These are phyloP conservation scores for Cercospora nicotianae DNA, from an alignment of 2,329 filamentous ascomycete species.

Conservation along the genomic window DNA sequence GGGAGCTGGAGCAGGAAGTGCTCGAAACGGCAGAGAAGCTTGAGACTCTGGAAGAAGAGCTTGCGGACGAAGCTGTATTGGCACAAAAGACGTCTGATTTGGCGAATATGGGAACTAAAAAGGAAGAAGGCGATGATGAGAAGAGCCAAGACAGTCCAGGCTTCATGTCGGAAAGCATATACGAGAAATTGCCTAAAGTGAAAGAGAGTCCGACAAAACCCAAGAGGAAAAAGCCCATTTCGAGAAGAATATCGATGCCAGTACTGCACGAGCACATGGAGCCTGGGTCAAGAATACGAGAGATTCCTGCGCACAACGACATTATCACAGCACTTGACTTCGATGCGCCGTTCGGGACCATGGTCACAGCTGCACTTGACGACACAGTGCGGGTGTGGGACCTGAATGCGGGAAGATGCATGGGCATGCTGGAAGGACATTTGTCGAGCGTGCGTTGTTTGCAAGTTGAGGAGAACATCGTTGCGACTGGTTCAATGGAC, in stretches of 20 bases:
- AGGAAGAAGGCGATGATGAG: slow-evolving; percentile 48
- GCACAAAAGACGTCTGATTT: slow-evolving; percentile 41
- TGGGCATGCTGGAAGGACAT: slow-evolving; percentile 88
- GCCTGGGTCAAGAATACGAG: slow-evolving; percentile 81
- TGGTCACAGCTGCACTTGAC: slow-evolving; percentile 89
- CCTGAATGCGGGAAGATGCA: slow-evolving; percentile 86
- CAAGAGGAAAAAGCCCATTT: slow-evolving; percentile 55
- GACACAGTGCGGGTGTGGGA: slow-evolving; percentile 97
- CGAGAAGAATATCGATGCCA: slow-evolving; percentile 81
- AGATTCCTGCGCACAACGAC: slow-evolving; percentile 86
- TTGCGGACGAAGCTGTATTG: slow-evolving; percentile 52
- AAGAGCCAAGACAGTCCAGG: slow-evolving; percentile 51
- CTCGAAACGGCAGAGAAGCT: slow-evolving; percentile 61
- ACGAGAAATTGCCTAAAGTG: slow-evolving; percentile 76
- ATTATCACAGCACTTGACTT: slow-evolving; percentile 89
- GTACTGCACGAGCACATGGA: slow-evolving; percentile 94
- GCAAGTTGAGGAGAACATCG: slow-evolving; percentile 92
- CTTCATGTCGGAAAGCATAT: slow-evolving; percentile 98
- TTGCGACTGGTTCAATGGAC: slow-evolving; percentile 92
- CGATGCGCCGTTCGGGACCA: slow-evolving; percentile 92
- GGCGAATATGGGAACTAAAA: slow-evolving; percentile 48
- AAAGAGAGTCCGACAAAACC: slow-evolving; percentile 47
- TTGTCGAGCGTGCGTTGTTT: slow-evolving; percentile 88
- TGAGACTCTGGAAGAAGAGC: slow-evolving; percentile 62
- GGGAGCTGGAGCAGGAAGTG: slow-evolving; percentile 81